phyloP scores from a whole-genome alignment of 805 yeast species.

The Yarrowia hollandica region DNA sequence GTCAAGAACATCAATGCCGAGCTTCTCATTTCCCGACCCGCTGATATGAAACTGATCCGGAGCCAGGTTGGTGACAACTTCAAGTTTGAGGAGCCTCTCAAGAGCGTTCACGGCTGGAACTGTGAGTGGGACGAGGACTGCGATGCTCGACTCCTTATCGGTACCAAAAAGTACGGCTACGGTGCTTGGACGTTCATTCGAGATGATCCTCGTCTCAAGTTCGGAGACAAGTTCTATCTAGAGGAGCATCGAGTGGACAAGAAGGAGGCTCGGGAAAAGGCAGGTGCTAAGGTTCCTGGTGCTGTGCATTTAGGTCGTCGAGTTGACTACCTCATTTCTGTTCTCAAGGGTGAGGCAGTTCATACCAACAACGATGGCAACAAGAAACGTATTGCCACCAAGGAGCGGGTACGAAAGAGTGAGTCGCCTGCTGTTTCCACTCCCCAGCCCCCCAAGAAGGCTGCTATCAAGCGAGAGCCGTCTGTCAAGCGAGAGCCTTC shows the following conservation, averaged over 20 bases:
- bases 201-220: slow-evolving; percentile 89
- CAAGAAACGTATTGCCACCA: slow-evolving; percentile 34
- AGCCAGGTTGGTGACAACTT: slow-evolving; percentile 55
- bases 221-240: slow-evolving; percentile 80
- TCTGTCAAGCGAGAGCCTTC: slow-evolving; percentile 18
- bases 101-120: slow-evolving; percentile 87
- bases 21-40: slow-evolving; percentile 74
- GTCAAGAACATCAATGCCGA: slow-evolving; percentile 92
- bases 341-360: slow-evolving; percentile 58
- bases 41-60: slow-evolving; percentile 71
- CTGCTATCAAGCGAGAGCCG: background rate
- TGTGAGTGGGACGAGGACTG: slow-evolving; percentile 82
- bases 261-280: slow-evolving; percentile 41
- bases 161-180: slow-evolving; percentile 89
- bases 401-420: slow-evolving; percentile 33
- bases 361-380: slow-evolving; percentile 28
- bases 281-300: slow-evolving; percentile 74
- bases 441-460: slow-evolving; percentile 25
- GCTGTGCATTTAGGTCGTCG: slow-evolving; percentile 91
- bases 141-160: slow-evolving; percentile 83
- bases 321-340: slow-evolving; percentile 77
- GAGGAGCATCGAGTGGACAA: slow-evolving; percentile 48
- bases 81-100: slow-evolving; percentile 61
- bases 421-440: slow-evolving; percentile 32
- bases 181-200: slow-evolving; percentile 94